A percentile compares a stretch with the other conserved stretches of the same genome.
Evolutionary conservation across 78 protist species (phyloP).

Genomic region (Andalucia godoyi): DNA sequence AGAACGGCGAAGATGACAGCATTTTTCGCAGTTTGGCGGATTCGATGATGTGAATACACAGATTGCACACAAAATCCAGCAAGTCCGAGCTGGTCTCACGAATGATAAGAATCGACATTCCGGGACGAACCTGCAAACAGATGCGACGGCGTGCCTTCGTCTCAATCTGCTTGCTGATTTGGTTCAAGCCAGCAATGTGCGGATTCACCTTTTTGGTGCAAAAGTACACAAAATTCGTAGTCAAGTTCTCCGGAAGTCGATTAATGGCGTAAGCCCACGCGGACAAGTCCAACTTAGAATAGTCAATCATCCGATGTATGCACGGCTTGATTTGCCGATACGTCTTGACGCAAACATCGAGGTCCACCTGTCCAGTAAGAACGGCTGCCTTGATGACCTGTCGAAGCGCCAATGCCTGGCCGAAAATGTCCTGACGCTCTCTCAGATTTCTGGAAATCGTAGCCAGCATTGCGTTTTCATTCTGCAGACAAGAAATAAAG

Average conservation of each 20-base stretch:
- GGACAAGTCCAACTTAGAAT: not conserved
- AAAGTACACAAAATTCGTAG: not conserved
- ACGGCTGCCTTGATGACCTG: no score
- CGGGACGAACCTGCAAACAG: not conserved
- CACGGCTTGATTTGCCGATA: not conserved
- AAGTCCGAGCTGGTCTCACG: not conserved
- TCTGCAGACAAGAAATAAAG: no score
- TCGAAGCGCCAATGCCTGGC: no score
- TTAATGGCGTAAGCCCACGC: not conserved
- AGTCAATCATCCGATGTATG: not conserved
- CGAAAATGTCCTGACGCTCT: no score
- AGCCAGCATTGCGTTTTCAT: no score
- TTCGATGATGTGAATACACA: not conserved
- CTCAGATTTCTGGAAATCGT: no score
- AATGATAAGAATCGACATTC: not conserved
- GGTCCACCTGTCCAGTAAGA: not conserved
- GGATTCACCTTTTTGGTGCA: not conserved
- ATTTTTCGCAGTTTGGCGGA: not conserved
- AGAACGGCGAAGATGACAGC: not conserved
- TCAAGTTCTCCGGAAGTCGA: conserved; percentile 4
- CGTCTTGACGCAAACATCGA: not conserved
- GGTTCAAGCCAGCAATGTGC: not conserved
- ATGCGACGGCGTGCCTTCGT: not conserved
- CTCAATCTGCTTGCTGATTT: no score
- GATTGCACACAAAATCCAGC: not conserved